These are phyloP conservation scores for Suillus subalutaceus DNA, from an alignment of 768 basidiomycete species.

Conservation along the genomic window DNA sequence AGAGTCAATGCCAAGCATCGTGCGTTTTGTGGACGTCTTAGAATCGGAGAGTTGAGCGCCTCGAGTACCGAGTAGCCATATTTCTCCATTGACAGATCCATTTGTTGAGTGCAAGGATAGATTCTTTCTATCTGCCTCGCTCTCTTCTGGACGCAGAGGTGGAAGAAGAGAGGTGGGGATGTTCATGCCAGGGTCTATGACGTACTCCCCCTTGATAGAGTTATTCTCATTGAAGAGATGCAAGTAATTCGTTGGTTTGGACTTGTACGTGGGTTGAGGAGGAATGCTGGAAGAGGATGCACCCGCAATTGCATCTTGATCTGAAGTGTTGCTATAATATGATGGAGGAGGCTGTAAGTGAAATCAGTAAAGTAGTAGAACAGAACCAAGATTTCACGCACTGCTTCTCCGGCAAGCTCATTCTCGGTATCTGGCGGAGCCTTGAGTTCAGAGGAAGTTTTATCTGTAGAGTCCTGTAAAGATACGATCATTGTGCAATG, in stretches of 20 bases:
- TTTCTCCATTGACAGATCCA: constrained; percentile 40
- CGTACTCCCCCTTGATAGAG: constrained; percentile 35
- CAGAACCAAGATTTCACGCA: neutral
- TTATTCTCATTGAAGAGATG: constrained; percentile 11
- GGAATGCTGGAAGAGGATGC: neutral
- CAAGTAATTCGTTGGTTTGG: constrained; percentile 32
- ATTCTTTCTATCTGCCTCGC: constrained; percentile 43
- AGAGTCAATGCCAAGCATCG: constrained; percentile 25
- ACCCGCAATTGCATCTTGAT: neutral
- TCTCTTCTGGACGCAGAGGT: constrained; percentile 37
- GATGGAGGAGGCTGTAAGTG: constrained; percentile 27
- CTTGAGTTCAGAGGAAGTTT: neutral
- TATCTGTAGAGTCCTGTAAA: neutral
- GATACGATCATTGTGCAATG: neutral
- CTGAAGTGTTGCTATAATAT: constrained; percentile 16
- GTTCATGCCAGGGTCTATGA: constrained; percentile 44
- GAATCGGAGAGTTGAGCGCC: constrained; percentile 9
- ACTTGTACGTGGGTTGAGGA: constrained; percentile 20
- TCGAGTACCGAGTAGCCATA: constrained; percentile 37
- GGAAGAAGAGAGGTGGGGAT: constrained; percentile 44
- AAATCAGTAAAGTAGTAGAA: neutral
- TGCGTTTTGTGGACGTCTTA: constrained; percentile 14
- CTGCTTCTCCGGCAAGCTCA: neutral
- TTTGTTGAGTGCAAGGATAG: constrained; percentile 36
- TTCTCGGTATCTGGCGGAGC: no score